These are phyloP conservation scores for Pythium folliculosum DNA, from an alignment of 352 stramenopile genomes.

Conservation along the genomic window DNA sequence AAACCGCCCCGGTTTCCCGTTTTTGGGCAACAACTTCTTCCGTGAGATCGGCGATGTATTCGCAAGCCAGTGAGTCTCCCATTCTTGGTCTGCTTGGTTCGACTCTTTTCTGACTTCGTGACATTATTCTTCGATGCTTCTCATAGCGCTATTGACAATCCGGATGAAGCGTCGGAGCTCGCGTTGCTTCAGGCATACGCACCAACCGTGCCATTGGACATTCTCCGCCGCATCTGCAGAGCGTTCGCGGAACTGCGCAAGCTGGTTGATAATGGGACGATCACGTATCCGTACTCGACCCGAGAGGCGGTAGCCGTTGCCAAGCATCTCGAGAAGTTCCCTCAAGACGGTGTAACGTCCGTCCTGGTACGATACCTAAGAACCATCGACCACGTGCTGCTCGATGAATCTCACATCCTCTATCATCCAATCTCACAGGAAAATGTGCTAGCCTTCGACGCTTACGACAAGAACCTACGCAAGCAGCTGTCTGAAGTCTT, in stretches of 20 bases:
- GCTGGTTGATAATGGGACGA: slow-evolving; percentile 84
- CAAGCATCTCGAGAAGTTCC: slow-evolving; percentile 93
- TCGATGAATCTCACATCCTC: not conserved
- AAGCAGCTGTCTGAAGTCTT: slow-evolving; percentile 82
- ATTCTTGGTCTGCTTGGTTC: not conserved
- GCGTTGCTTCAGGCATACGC: slow-evolving; percentile 90
- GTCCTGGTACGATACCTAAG: slow-evolving; percentile 48
- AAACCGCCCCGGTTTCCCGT: slow-evolving; percentile 96
- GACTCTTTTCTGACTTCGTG: not conserved
- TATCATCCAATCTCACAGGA: slow-evolving; percentile 41
- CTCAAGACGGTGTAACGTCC: slow-evolving; percentile 84
- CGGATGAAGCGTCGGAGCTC: slow-evolving; percentile 91
- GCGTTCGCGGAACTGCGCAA: slow-evolving; percentile 91
- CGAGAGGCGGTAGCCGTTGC: slow-evolving; percentile 93
- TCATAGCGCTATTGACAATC: slow-evolving; percentile 83
- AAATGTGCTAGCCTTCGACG: slow-evolving; percentile 96
- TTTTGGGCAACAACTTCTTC: slow-evolving; percentile 97
- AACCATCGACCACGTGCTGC: not conserved
- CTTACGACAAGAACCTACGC: slow-evolving; percentile 75
- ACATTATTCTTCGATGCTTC: not conserved
- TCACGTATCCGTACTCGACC: slow-evolving; percentile 95
- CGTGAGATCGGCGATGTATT: slow-evolving; percentile 94
- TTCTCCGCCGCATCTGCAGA: slow-evolving; percentile 82
- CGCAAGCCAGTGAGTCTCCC: slow-evolving; percentile 74
- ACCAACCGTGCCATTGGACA: slow-evolving; percentile 70